phyloP scores from a whole-genome alignment of 768 basidiomycete species.

The Termitomyces sp. region DNA sequence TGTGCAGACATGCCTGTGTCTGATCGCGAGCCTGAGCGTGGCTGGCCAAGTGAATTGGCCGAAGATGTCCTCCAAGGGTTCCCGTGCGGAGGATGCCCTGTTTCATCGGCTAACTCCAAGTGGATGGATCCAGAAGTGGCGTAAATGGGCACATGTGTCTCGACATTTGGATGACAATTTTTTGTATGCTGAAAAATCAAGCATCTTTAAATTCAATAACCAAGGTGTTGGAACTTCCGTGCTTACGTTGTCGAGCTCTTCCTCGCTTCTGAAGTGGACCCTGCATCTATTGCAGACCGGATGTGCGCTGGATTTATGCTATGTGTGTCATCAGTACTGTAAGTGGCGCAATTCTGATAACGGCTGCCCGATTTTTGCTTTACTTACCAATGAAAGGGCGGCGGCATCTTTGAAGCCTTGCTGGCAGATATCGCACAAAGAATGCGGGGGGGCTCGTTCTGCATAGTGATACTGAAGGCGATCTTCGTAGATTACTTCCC shows the following conservation, averaged over 20 bases:
- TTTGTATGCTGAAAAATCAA: not conserved
- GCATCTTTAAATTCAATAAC: not conserved
- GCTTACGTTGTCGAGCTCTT: not conserved
- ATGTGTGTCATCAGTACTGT: not conserved
- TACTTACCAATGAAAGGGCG: not conserved
- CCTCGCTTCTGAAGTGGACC: not conserved
- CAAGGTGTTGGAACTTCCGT: not conserved
- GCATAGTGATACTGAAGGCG: not conserved
- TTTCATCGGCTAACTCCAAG: not conserved
- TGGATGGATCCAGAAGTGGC: not conserved
- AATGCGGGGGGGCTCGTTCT: not conserved
- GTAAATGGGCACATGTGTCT: not conserved
- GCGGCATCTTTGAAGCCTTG: not conserved
- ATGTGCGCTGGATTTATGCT: not conserved
- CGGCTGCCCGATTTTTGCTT: not conserved
- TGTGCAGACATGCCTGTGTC: not conserved
- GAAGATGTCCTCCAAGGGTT: not conserved
- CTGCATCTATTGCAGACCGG: not conserved
- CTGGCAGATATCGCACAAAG: not conserved
- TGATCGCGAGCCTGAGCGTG: not conserved
- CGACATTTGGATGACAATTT: not conserved
- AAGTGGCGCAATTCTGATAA: not conserved
- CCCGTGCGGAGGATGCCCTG: not conserved
- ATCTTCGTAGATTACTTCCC: not conserved
- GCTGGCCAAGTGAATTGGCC: not conserved